phyloP scores from a whole-genome alignment of 371 early-diverging fungal species.

The Rhizomucor pusillus region DNA sequence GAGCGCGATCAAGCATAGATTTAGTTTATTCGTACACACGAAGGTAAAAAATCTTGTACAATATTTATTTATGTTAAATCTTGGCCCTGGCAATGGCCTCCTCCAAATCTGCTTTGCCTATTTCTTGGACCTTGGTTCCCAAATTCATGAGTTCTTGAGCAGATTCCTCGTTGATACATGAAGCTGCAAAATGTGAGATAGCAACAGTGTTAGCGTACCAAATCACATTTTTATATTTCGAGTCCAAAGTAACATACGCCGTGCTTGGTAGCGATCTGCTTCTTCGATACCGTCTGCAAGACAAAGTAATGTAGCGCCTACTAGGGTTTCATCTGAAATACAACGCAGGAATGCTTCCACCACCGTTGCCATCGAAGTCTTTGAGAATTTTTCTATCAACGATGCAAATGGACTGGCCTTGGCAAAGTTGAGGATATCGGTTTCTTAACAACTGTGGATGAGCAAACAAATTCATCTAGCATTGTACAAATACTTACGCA shows the following conservation, averaged over 20 bases:
- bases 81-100: not conserved
- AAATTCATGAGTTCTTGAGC: too few relatives aligned
- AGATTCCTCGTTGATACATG: too few relatives aligned
- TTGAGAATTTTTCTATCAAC: constrained; percentile 6
- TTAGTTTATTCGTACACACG: not conserved
- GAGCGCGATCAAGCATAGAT: constrained; percentile 30
- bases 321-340: constrained; percentile 37
- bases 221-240: too few relatives aligned
- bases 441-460: not conserved
- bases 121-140: too few relatives aligned
- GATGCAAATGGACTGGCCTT: not conserved
- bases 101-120: too few relatives aligned
- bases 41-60: not conserved
- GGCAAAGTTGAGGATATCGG: not conserved
- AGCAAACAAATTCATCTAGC: not conserved
- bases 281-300: not conserved
- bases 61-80: not conserved
- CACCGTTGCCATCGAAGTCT: constrained; percentile 39
- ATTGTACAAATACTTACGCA: constrained; percentile 2
- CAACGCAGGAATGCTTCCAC: constrained; percentile 49
- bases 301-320: constrained; percentile 15
- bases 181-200: too few relatives aligned
- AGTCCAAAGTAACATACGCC: not conserved
- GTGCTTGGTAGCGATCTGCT: not conserved
- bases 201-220: too few relatives aligned